Base-by-base conservation (phyloP, 768 basidiomycete species). In the Trametes villosa region DNA sequence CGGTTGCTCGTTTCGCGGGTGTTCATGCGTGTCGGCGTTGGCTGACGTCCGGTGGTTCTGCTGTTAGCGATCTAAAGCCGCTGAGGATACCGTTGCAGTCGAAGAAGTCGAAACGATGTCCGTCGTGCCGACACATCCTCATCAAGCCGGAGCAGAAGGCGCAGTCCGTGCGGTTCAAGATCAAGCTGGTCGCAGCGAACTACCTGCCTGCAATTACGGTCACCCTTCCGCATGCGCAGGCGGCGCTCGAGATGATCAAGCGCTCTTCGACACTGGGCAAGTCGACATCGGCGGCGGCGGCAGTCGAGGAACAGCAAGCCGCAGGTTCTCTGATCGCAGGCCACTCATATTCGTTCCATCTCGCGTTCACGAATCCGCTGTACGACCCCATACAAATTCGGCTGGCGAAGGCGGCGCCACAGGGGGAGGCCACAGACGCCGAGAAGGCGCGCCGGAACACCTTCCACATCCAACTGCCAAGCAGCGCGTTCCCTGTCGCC, bases 131-230 rank as follows among this genome's bases (percentile, higher is more conserved):
- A 18, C 96, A 98, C 74, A 97, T 98, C 67, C 84, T 99, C 63
- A 97, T 98, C 76, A 97, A 98, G 72, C 97, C 97, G 4, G 97
- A 99, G 72, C 91, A 96, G 70, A 99, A 99, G 71, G 90, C 95
- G 0, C 93, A 94, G 67, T 94, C 92, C 18, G 89, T 92, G 36
- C 86, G 94, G 18, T 98, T 89, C 81, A 98, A 98, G 77, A 98
- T 99, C 76, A 98, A 98, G 75, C 87, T 98, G 51, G 92, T 96
- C 57, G 97, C 96, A 0, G 86, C 92, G 29, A 96, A 91, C 72
- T 98, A 98, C 75, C 80, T 99, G 17, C 97, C 97, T 0, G 84
- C 89, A 2, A 91, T 98, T 31, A 83, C 86, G 7, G 84, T 94
- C 34, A 74, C 82, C 36, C 79, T 92, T 33, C 89, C 91, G 22